Evolutionary conservation across 2,329 filamentous ascomycete species (phyloP), one percentile per base, ranked within the genome.

Genomic region (Periconia sp.): DNA sequence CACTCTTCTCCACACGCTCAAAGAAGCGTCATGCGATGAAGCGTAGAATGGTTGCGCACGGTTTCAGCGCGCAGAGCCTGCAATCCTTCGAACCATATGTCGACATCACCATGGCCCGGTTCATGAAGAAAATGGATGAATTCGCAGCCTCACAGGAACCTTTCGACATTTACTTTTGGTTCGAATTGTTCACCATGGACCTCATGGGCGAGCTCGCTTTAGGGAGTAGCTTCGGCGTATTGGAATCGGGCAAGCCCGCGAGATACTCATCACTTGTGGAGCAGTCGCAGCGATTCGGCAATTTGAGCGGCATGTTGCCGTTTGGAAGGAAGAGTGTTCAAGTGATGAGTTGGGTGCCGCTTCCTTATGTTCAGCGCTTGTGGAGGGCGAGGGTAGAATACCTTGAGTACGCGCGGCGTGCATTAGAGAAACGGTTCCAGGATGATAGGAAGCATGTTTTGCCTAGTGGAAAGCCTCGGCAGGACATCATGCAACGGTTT

Each of bases 101-200:
- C 17, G 50, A 53, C 31, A 10, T 29, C 8, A 53, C 47, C 5
- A 13, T 53, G 4, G 38, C 31, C 2, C 50, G 43, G 26, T 53
- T 53, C 24, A 40, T 53, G 36, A 37, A 18, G n/a, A 43, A 40
- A 17, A 53, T 53, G 46, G 46, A 53, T 21, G n/a, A 34, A 5
- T 50, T 50, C 22, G 50, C 50, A 4, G 15, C n/a, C 1, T 31
- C 40, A 3, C 19, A 19, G 18, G 37, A 43, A 29, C 40, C 50
- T n/a, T 50, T 50, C 21, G 47, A 53, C 17, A 53, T 53, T 10
- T 53, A 53, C 36, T 53, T 53, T 21, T 53, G 50, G 50, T 53
- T 47, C 24, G 50, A 53, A 25, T 40, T 53, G 4, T 53, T 53
- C 29, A 53, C 50, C 12, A 53, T 53, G 50, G 50, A 53, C 19